A percentile compares a stretch with the other conserved stretches of the same genome.
Conservation (phyloP, 129 eudicot species). For the Helianthus annuus region DNA sequence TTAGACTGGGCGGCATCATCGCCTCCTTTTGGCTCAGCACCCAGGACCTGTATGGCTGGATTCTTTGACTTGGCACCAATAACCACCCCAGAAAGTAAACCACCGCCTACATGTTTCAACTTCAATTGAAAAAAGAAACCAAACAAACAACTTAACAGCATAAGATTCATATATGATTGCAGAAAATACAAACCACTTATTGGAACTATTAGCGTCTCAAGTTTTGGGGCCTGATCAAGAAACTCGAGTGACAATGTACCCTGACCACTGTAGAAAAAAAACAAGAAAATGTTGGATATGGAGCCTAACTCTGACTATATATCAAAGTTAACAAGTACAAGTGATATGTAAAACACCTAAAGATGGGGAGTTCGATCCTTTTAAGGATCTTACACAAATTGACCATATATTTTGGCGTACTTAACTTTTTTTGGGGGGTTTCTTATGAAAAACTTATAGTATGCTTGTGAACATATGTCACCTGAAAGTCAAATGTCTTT, state of each 20-base stretch:
- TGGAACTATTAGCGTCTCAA: conserved; percentile 89
- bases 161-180: background rate
- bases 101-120: conserved; percentile 69
- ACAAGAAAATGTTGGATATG: background rate
- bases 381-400: too few relatives aligned
- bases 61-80: conserved; percentile 92
- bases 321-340: too few relatives aligned
- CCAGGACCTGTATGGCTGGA: conserved; percentile 71
- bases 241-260: too few relatives aligned
- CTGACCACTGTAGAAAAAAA: conserved; percentile 62
- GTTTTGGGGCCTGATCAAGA: conserved; percentile 70
- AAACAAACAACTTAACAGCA: conserved; percentile 5
- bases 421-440: too few relatives aligned
- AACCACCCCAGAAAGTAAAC: conserved; percentile 86
- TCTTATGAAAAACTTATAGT: too few relatives aligned
- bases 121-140: background rate
- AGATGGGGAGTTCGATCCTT: too few relatives aligned
- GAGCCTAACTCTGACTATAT: too few relatives aligned
- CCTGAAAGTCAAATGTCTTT: too few relatives aligned
- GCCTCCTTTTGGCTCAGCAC: conserved; percentile 97
- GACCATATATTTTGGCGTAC: too few relatives aligned
- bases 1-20: conserved; percentile 94
- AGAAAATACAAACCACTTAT: conserved; percentile 66
- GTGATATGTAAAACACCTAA: too few relatives aligned
- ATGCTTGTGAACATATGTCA: too few relatives aligned